Evolutionary conservation across 495 filamentous ascomycete genomes (phyloP).

Genomic region (Pyrenopolyporus hunteri): DNA sequence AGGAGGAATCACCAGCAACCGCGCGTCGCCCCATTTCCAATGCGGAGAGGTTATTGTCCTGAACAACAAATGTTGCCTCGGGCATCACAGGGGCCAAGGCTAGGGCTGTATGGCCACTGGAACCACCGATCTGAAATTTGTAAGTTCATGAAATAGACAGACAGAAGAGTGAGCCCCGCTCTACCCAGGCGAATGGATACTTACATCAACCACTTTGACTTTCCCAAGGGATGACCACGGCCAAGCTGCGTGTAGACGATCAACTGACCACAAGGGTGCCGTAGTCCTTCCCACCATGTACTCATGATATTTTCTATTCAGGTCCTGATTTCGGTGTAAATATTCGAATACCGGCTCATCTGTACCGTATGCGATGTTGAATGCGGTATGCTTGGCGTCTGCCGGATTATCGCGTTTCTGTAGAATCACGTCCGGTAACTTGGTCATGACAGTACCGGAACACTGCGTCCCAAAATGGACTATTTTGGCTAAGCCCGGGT

Average conservation of each 20-base stretch:
- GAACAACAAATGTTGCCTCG: slow-evolving; percentile 45
- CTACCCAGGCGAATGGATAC: not conserved
- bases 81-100: slow-evolving; percentile 45
- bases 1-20: slow-evolving; percentile 23
- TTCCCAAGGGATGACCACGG: slow-evolving; percentile 20
- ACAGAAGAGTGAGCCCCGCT: too few relatives aligned
- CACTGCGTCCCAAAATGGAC: slow-evolving; percentile 67
- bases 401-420: slow-evolving; percentile 31
- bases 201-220: slow-evolving; percentile 37
- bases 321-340: slow-evolving; percentile 20
- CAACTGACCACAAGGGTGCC: slow-evolving; percentile 33
- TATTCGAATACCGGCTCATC: slow-evolving; percentile 37
- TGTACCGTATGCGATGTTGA: slow-evolving; percentile 43
- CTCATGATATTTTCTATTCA: slow-evolving; percentile 28
- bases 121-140: slow-evolving; percentile 47
- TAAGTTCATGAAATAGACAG: slow-evolving; percentile 1
- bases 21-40: slow-evolving; percentile 34
- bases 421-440: slow-evolving; percentile 36
- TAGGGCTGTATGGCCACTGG: slow-evolving; percentile 47
- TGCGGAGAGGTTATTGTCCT: slow-evolving; percentile 41
- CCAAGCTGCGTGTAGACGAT: slow-evolving; percentile 30
- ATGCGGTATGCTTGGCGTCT: slow-evolving; percentile 39
- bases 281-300: slow-evolving; percentile 33
- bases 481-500: slow-evolving; percentile 83
- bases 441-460: slow-evolving; percentile 18